Evolutionary conservation across 306 rosid species (phyloP).

Genomic region (Quercus dentata): DNA sequence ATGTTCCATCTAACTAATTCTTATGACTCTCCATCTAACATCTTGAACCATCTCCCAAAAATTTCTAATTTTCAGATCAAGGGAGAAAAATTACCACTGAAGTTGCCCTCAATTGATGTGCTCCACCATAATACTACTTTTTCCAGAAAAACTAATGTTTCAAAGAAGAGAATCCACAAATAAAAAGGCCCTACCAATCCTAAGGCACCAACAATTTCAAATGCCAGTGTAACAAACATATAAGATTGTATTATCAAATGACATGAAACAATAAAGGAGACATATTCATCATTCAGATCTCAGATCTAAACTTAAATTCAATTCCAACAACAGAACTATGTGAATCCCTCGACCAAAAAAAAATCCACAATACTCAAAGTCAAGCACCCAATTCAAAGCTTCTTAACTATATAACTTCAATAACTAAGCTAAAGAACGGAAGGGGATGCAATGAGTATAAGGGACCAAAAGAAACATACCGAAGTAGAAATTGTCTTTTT

Average conservation of each 20-base stretch:
- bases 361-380: background rate
- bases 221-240: background rate
- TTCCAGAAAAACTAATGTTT: background rate
- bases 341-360: background rate
- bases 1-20: background rate
- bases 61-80: background rate
- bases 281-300: background rate
- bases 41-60: background rate
- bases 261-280: background rate
- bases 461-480: conserved; percentile 35
- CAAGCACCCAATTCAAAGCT: background rate
- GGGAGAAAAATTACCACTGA: background rate
- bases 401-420: background rate
- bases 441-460: background rate
- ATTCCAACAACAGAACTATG: background rate
- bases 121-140: background rate
- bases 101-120: background rate
- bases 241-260: background rate
- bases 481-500: conserved; percentile 87
- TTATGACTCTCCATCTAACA: background rate
- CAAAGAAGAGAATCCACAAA: background rate
- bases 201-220: background rate
- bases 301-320: background rate
- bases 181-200: background rate
- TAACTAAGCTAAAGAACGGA: background rate